Percentiles rank a stretch among this genome's conserved stretches.
phyloP scores from a whole-genome alignment of 2,329 filamentous ascomycete species.

The Xylariomycetidae sp. region DNA sequence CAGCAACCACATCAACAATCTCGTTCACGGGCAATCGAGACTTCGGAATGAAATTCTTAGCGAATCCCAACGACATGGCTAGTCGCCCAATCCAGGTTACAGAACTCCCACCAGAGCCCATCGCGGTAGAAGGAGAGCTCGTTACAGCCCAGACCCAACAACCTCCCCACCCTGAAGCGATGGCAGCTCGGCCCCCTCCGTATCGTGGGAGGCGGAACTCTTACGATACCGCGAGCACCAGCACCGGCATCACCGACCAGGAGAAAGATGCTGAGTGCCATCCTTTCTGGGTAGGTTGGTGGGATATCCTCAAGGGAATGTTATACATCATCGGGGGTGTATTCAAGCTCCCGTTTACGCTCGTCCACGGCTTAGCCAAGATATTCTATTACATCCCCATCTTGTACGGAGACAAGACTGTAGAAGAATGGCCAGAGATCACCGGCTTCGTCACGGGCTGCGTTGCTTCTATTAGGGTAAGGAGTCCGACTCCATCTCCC shows the following conservation, averaged over 20 bases:
- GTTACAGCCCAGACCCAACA: constrained; percentile 1
- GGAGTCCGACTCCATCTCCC: not conserved
- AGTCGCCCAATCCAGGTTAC: constrained; percentile 1
- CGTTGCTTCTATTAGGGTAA: constrained; percentile 9
- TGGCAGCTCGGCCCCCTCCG: constrained; percentile 5
- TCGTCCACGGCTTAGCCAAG: constrained; percentile 14
- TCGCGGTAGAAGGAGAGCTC: too few species aligned
- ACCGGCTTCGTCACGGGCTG: constrained; percentile 12
- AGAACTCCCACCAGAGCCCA: too few species aligned
- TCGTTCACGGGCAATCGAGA: constrained; percentile 14
- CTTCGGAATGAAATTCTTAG: constrained; percentile 15
- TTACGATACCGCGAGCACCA: constrained; percentile 1
- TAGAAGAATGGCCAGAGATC: constrained; percentile 14
- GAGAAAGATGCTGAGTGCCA: constrained; percentile 11
- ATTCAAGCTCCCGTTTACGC: constrained; percentile 11
- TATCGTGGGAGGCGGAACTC: constrained; percentile 8
- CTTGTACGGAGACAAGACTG: constrained; percentile 11
- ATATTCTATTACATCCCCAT: constrained; percentile 12
- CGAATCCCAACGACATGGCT: constrained; percentile 8
- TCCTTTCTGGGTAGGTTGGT: constrained; percentile 16
- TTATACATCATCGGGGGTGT: constrained; percentile 6
- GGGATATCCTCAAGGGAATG: constrained; percentile 10
- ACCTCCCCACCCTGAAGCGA: not conserved
- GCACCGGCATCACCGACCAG: constrained; percentile 1
- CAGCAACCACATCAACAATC: constrained; percentile 13